Base-by-base conservation (phyloP, 805 yeast genomes). In the Teunomyces panamensis region DNA sequence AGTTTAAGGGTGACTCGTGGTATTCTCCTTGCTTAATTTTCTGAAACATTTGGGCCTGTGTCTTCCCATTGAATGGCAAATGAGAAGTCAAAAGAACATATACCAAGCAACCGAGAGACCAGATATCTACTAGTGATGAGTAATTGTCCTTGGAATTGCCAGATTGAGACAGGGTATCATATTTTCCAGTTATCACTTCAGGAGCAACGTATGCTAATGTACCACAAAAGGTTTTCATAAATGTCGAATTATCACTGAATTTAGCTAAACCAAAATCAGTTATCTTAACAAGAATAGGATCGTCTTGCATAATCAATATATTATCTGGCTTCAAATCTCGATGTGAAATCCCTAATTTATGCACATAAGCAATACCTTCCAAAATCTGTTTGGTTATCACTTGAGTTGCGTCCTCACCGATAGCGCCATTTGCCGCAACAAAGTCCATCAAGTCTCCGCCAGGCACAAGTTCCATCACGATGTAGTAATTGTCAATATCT, bases 401-500 rank as follows among this genome's bases (percentile, higher is more conserved):
- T 55, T 87, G 84, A 7, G 91, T 87, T 3, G 96, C 94, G 42
- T 83, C 90, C 65, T 94, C 99, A 10, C 92, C 92, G 14, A 94
- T 87, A 2, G 92, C 81, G 2, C 97, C 97, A 65, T 88, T 86
- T 2, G 90, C 88, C 0, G 95, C 92, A 2, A 92, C 95, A 67
- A 89, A 91, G 69, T 94, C 99, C 99, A 94, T 94, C 45, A 94
- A 72, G 65, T 94, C 99, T 24, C 99, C 99, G 11, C 97, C 97
- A 1, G 95, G 85, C 26, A 94, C 95, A 58, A 84, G 87, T 61
- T 94, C 99, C 97, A 94, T 92, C 6, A 94, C 92, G 53, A 94
- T 73, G 63, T 89, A 92, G 64, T 88, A 88, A 58, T 79, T 81
- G 49, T 85, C 87, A 4, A 74, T 69, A 62, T 92, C 97, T 61